Conservation (phyloP, 1,284 basidiomycete species). For the Athelia psychrophila region DNA sequence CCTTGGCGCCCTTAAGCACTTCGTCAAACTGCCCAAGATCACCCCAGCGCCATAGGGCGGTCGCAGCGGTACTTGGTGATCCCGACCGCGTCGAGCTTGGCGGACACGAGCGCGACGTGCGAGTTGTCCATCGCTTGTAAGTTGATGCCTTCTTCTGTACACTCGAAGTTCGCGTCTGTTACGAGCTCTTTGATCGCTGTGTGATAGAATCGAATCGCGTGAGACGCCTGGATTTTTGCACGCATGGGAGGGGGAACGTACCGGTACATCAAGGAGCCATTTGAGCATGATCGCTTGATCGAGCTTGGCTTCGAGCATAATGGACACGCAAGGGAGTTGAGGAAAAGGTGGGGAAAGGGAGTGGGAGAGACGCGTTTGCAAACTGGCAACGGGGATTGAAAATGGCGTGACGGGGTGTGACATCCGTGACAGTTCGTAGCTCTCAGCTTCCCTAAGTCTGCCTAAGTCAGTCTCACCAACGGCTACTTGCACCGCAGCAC, state of each 20-base stretch:
- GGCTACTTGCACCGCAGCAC: no score
- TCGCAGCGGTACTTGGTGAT: conserved; percentile 95
- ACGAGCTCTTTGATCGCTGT: conserved; percentile 98
- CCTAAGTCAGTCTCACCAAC: no score
- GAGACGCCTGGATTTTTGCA: conserved; percentile 1
- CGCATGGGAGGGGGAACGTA: conserved; percentile 1
- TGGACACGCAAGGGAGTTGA: conserved; percentile 17
- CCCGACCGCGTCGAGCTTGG: conserved; percentile 72
- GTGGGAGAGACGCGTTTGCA: no score
- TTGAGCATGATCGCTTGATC: conserved; percentile 82
- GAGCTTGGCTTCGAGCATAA: conserved; percentile 90
- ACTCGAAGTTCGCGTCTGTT: conserved; percentile 97
- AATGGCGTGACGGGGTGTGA: no score
- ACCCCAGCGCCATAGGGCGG: conserved; percentile 94
- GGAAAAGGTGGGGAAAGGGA: background rate
- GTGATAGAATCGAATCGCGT: no score
- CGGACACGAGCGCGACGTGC: conserved; percentile 94
- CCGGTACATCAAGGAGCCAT: conserved; percentile 78
- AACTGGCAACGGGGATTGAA: no score
- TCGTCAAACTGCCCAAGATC: conserved; percentile 87
- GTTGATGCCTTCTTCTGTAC: conserved; percentile 92
- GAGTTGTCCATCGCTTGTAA: conserved; percentile 99
- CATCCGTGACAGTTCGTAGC: no score
- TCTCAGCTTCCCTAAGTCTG: no score
- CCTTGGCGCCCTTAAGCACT: conserved; percentile 98